A percentile compares a stretch with the other conserved stretches of the same genome.
phyloP scores from a whole-genome alignment of 805 yeast genomes.

The Komagataella pastoris region DNA sequence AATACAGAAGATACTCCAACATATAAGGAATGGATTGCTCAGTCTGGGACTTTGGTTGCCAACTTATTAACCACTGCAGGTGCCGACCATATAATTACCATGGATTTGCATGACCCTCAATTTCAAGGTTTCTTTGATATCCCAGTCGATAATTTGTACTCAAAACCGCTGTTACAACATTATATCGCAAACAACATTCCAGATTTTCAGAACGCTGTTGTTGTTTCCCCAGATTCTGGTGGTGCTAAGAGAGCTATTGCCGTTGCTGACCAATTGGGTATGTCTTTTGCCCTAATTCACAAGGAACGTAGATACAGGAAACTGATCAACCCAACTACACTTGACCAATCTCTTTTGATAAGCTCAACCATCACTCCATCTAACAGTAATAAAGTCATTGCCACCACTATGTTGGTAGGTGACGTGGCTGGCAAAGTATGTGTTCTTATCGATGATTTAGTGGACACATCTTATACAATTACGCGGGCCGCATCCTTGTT shows the following conservation, averaged over 20 bases:
- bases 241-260: conserved; percentile 97
- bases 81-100: conserved; percentile 91
- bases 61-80: conserved; percentile 83
- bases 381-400: conserved; percentile 24
- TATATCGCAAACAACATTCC: conserved; percentile 72
- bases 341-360: conserved; percentile 5
- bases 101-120: conserved; percentile 97
- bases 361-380: background rate
- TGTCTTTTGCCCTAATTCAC: conserved; percentile 89
- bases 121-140: conserved; percentile 96
- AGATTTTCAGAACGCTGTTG: conserved; percentile 69
- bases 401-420: conserved; percentile 93
- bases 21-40: conserved; percentile 91
- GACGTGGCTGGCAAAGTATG: conserved; percentile 81
- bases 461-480: conserved; percentile 87
- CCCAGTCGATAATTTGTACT: conserved; percentile 89
- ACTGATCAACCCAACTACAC: background rate
- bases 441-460: conserved; percentile 85
- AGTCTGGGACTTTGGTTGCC: conserved; percentile 86
- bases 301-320: conserved; percentile 63
- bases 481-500: conserved; percentile 84
- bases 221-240: conserved; percentile 97
- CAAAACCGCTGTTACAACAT: conserved; percentile 76
- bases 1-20: conserved; percentile 33
- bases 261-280: conserved; percentile 78